These are phyloP conservation scores for Setaria italica DNA, from an alignment of 202 grass and related monocot genomes.

Conservation along the genomic window DNA sequence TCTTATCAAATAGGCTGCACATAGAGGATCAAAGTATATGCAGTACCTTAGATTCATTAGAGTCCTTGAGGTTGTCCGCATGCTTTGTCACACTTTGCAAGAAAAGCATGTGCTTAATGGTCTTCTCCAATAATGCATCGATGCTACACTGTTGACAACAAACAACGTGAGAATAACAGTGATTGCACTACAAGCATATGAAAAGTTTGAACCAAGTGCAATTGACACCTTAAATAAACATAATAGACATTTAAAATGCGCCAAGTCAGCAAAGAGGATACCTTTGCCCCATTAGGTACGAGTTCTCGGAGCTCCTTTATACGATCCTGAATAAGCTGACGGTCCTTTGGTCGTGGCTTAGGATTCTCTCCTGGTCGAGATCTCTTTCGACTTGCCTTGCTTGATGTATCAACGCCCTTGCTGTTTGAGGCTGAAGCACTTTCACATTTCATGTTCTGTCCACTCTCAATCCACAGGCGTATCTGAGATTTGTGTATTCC, in stretches of 20 bases:
- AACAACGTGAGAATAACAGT: slow-evolving; percentile 46
- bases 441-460: slow-evolving; percentile 69
- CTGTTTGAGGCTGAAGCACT: slow-evolving; percentile 74
- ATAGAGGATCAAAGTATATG: slow-evolving; percentile 24
- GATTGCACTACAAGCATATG: slow-evolving; percentile 6
- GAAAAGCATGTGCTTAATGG: slow-evolving; percentile 98
- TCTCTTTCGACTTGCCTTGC: slow-evolving; percentile 85
- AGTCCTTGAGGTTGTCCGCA: slow-evolving; percentile 88
- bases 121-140: slow-evolving; percentile 96
- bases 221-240: slow-evolving; percentile 24
- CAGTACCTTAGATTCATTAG: slow-evolving; percentile 76
- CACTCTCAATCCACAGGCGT: slow-evolving; percentile 80
- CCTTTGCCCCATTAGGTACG: slow-evolving; percentile 96
- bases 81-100: slow-evolving; percentile 96
- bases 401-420: slow-evolving; percentile 66
- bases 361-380: slow-evolving; percentile 81
- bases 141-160: slow-evolving; percentile 94
- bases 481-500: slow-evolving; percentile 83
- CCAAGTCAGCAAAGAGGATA: slow-evolving; percentile 47
- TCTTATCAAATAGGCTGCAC: slow-evolving; percentile 32
- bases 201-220: slow-evolving; percentile 13
- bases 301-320: slow-evolving; percentile 97
- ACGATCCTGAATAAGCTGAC: slow-evolving; percentile 98
- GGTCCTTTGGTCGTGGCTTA: slow-evolving; percentile 90
- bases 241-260: slow-evolving; percentile 24